Conservation (phyloP, 164 flowering plant species). For the Dillenia turbinata region DNA sequence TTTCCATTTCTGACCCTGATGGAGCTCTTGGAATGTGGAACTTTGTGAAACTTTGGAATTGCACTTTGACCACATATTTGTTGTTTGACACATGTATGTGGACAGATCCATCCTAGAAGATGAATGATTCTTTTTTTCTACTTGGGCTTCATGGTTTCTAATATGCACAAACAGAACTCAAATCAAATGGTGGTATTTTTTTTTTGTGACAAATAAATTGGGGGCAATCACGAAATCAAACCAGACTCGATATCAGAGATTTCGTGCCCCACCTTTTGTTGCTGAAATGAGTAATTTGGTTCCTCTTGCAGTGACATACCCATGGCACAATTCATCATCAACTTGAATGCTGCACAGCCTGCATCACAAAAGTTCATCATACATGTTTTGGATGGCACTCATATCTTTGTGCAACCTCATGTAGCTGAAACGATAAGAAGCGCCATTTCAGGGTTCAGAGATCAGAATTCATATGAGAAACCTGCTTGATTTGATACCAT, state of each 20-base stretch:
- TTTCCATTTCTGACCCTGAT: too few species aligned
- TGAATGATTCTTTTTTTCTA: too few species aligned
- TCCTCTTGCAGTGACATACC: conserved; percentile 74
- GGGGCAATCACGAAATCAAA: too few species aligned
- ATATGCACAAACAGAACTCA: too few species aligned
- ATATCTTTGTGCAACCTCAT: conserved; percentile 76
- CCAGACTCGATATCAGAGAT: too few species aligned
- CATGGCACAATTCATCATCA: conserved; percentile 89
- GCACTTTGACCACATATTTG: too few species aligned
- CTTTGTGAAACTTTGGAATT: too few species aligned
- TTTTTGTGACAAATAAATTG: not conserved
- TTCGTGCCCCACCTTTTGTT: not conserved
- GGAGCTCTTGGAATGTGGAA: too few species aligned
- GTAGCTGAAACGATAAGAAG: conserved; percentile 64
- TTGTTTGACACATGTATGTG: too few species aligned
- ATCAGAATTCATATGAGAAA: conserved; percentile 81
- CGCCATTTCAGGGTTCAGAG: conserved; percentile 70
- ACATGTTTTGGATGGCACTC: conserved; percentile 65
- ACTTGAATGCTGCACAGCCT: conserved; percentile 53
- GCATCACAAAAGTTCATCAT: conserved; percentile 80
- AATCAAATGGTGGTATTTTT: not conserved
- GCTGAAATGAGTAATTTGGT: not conserved
- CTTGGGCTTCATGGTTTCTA: too few species aligned
- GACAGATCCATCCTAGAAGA: too few species aligned
- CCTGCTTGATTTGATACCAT: conserved; percentile 40